Conservation (phyloP, 2,329 filamentous ascomycete species). For the Ceratocystis eucalypticola region DNA sequence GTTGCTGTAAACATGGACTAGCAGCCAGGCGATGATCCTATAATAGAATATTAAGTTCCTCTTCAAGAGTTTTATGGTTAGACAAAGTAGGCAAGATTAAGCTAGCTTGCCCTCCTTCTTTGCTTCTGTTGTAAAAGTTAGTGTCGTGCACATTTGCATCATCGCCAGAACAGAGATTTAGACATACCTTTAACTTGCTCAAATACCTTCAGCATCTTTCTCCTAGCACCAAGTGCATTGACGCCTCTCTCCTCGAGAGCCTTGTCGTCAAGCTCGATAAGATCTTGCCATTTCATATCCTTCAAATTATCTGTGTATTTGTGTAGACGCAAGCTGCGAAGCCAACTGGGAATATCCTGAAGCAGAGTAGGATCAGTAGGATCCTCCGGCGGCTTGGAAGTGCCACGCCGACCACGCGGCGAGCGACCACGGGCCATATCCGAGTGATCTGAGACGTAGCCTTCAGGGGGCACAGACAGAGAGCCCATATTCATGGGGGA, state of each 20-base stretch:
- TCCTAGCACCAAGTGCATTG: conserved; percentile 81
- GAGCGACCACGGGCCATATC: conserved; percentile 84
- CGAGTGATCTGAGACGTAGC: conserved; percentile 86
- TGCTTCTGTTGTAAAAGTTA: conserved; percentile 13
- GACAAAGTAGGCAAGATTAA: neutral
- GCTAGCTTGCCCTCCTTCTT: conserved; percentile 19
- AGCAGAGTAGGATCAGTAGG: conserved; percentile 81
- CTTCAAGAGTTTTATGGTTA: neutral
- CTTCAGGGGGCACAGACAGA: conserved; percentile 60
- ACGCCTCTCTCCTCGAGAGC: conserved; percentile 86
- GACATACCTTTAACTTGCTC: conserved; percentile 72
- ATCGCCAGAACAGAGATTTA: neutral
- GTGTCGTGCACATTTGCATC: neutral
- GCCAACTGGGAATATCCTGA: conserved; percentile 91
- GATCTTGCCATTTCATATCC: conserved; percentile 89
- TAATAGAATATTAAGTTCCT: conserved; percentile 3
- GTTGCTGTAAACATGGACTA: conserved; percentile 10
- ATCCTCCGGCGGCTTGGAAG: conserved; percentile 94
- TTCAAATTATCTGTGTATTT: conserved; percentile 99
- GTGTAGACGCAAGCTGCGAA: conserved; percentile 85
- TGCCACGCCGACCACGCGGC: conserved; percentile 80
- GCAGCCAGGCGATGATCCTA: conserved; percentile 8
- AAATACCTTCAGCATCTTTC: conserved; percentile 99
- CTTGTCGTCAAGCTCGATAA: conserved; percentile 84
- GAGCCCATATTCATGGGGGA: conserved; percentile 57